phyloP scores from a whole-genome alignment of 805 yeast genomes.

The Lachancea dasiensis region DNA sequence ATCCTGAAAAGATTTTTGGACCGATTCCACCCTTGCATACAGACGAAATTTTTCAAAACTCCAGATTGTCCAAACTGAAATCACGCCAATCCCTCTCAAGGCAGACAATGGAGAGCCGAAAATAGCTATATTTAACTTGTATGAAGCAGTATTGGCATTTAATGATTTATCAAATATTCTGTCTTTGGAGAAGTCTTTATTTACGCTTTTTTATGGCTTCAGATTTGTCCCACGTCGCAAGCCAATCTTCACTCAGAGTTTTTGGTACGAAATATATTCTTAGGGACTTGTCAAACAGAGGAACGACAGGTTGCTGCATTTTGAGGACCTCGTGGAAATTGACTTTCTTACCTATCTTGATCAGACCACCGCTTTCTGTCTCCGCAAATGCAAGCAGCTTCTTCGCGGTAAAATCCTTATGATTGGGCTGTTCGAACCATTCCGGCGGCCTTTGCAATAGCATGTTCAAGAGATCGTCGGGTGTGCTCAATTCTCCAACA shows the following conservation, averaged over 20 bases:
- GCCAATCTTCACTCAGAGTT: slow-evolving; percentile 57
- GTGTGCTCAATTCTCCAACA: slow-evolving; percentile 65
- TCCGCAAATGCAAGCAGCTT: slow-evolving; percentile 74
- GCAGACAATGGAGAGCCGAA: neutral
- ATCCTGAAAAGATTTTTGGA: slow-evolving; percentile 70
- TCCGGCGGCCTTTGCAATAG: slow-evolving; percentile 61
- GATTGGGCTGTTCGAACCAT: slow-evolving; percentile 60
- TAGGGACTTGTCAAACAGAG: slow-evolving; percentile 68
- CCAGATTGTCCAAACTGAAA: slow-evolving; percentile 43
- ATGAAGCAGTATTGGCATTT: neutral
- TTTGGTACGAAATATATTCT: slow-evolving; percentile 78
- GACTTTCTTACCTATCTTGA: slow-evolving; percentile 76
- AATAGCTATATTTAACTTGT: neutral
- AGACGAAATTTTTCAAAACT: slow-evolving; percentile 58
- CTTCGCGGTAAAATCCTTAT: slow-evolving; percentile 50
- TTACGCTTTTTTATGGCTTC: slow-evolving; percentile 47
- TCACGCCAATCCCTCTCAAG: slow-evolving; percentile 41
- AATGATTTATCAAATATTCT: too few species aligned
- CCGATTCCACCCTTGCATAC: slow-evolving; percentile 62
- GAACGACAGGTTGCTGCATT: slow-evolving; percentile 57
- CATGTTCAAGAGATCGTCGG: slow-evolving; percentile 53
- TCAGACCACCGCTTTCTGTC: slow-evolving; percentile 75
- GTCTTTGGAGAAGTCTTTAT: too few species aligned
- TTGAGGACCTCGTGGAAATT: slow-evolving; percentile 58
- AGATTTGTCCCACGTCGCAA: slow-evolving; percentile 57